A percentile compares a stretch with the other conserved stretches of the same genome.
Evolutionary conservation across 164 flowering plant genomes (phyloP).

Genomic region (Euptelea pleiosperma): DNA sequence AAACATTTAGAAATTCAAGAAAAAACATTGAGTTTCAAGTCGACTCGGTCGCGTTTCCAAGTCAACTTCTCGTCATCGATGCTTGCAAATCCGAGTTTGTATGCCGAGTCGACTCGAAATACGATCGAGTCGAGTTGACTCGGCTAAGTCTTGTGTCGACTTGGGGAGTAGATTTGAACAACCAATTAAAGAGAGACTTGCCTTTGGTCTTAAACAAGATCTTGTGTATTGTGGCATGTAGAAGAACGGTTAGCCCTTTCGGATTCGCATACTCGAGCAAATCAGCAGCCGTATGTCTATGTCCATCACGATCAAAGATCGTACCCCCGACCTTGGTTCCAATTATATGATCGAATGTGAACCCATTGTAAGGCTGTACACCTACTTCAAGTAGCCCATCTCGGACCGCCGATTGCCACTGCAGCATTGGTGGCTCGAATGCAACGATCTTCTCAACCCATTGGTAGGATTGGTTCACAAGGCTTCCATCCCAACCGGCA

Average conservation of each 20-base stretch:
- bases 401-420: constrained; percentile 76
- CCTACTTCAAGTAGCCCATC: constrained; percentile 70
- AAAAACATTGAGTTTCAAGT: no score
- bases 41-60: no score
- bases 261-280: constrained; percentile 68
- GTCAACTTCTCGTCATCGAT: constrained; percentile 75
- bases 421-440: constrained; percentile 47
- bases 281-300: constrained; percentile 81
- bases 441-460: constrained; percentile 77
- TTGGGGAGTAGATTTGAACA: no score
- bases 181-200: constrained; percentile 59
- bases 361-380: constrained; percentile 64
- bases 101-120: no score
- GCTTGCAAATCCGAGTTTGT: no score
- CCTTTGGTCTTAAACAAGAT: constrained; percentile 48
- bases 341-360: constrained; percentile 54
- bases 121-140: no score
- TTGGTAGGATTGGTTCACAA: constrained; percentile 52
- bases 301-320: constrained; percentile 60
- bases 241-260: constrained; percentile 33
- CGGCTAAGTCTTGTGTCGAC: no score
- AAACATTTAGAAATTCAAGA: no score
- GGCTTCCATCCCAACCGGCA: constrained; percentile 40
- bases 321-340: constrained; percentile 87
- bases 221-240: constrained; percentile 58